Evolutionary conservation across 2,329 filamentous ascomycete species (phyloP).

Genomic region (Colletotrichum abscissum): DNA sequence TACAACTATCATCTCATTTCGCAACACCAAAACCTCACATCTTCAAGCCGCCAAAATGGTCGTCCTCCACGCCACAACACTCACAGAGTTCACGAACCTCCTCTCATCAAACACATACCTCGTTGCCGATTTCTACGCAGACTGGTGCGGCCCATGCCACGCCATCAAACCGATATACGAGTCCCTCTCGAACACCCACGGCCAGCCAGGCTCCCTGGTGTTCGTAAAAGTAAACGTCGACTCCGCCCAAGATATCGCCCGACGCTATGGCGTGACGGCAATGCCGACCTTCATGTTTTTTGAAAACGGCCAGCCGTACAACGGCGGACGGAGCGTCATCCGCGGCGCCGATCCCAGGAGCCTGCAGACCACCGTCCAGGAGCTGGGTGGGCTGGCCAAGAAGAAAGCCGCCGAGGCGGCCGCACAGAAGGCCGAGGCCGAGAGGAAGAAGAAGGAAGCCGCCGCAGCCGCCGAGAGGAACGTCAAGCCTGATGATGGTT

Average conservation of each 20-base stretch:
- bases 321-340: conserved; percentile 50
- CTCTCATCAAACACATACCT: conserved; percentile 61
- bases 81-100: conserved; percentile 61
- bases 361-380: conserved; percentile 21
- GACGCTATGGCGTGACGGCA: conserved; percentile 61
- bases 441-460: conserved; percentile 16
- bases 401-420: conserved; percentile 36
- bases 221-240: conserved; percentile 73
- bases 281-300: conserved; percentile 73
- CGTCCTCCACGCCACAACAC: conserved; percentile 52
- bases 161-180: conserved; percentile 66
- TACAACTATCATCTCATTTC: not conserved
- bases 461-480: conserved; percentile 16
- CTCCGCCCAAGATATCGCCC: conserved; percentile 60
- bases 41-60: conserved; percentile 39
- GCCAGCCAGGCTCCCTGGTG: conserved; percentile 54
- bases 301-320: conserved; percentile 61
- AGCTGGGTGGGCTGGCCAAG: conserved; percentile 40
- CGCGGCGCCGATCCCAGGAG: conserved; percentile 39
- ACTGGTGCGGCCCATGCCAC: conserved; percentile 72
- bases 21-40: not conserved
- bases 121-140: conserved; percentile 67
- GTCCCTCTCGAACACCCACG: conserved; percentile 54
- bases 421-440: conserved; percentile 42
- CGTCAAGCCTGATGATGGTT: conserved; percentile 23